Evolutionary conservation across 1,284 basidiomycete genomes (phyloP), one percentile per base, ranked within the genome.

Genomic region (Ustilago bromivora): DNA sequence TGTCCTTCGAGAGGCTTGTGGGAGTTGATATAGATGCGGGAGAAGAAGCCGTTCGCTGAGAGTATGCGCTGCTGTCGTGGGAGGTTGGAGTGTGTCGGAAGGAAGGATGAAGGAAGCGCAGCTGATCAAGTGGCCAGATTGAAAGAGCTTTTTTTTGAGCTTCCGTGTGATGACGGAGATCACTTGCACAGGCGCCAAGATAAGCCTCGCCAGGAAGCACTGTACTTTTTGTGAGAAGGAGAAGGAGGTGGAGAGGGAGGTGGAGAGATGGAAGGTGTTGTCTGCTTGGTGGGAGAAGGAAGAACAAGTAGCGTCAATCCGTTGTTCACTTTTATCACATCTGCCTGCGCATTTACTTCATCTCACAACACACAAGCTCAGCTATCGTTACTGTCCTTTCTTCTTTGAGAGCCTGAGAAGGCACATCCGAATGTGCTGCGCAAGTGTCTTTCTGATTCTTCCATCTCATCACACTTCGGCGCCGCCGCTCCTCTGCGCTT

Each of bases 321-420:
- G n/a, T 32, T n/a, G 4, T 7, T 51, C 49, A 51, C 15, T 17
- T 11, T 11, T 40, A 51, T 4, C 49, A 31, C 49, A 7, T 8
- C 49, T 32, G 49, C 23, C 15, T n/a, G 7, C 28, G 49, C 47
- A 17, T 31, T 1, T 4, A 51, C 13, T 51, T 51, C 28, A 31
- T 51, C 49, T 51, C 23, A 7, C 17, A 46, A 31, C 23, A 7
- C 17, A 46, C 43, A 46, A 46, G 40, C 40, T 41, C 40, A 41
- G 23, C 23, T 28, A 28, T 28, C 13, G 40, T 15, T 41, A 15
- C 40, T 15, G 40, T 17, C n/a, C 40, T 43, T 43, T 6, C 43
- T 41, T 11, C 13, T 13, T 17, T 15, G n/a, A 52, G 53, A 55
- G 17, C 53, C 53, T 55, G 34, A 36, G 53, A 55, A 55, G 38